Conservation (phyloP, 352 stramenopile genomes). For the Salisapilia sapeloensis region DNA sequence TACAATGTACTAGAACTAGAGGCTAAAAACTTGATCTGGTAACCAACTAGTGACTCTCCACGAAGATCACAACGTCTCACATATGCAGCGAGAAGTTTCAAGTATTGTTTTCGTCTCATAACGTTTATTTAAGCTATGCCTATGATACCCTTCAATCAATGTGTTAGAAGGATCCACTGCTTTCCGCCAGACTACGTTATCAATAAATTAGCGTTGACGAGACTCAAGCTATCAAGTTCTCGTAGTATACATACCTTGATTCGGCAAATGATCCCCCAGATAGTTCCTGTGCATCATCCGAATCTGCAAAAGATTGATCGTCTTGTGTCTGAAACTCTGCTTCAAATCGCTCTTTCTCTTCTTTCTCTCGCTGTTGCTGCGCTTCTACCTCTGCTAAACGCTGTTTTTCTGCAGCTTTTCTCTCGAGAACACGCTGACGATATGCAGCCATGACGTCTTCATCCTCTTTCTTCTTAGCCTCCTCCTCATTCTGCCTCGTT, state of each 20-base stretch:
- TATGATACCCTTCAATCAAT: no score
- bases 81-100: background rate
- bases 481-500: slow-evolving; percentile 10
- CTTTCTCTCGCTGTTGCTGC: slow-evolving; percentile 9
- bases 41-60: slow-evolving; percentile 2
- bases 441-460: slow-evolving; percentile 40
- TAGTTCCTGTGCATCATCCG: slow-evolving; percentile 32
- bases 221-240: background rate
- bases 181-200: slow-evolving; percentile 19
- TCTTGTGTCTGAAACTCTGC: slow-evolving; percentile 5
- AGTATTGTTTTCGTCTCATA: no score
- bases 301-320: slow-evolving; percentile 7
- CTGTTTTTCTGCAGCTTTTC: slow-evolving; percentile 47
- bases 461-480: slow-evolving; percentile 40
- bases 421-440: slow-evolving; percentile 37
- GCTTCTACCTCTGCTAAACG: slow-evolving; percentile 21
- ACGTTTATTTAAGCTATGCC: no score
- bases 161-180: slow-evolving; percentile 40
- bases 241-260: slow-evolving; percentile 23
- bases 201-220: background rate
- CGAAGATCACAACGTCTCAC: no score
- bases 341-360: slow-evolving; percentile 13
- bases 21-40: slow-evolving; percentile 1
- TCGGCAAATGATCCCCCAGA: slow-evolving; percentile 45
- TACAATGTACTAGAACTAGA: no score